phyloP scores from a whole-genome alignment of 768 basidiomycete genomes.

The Mycena haematopus region DNA sequence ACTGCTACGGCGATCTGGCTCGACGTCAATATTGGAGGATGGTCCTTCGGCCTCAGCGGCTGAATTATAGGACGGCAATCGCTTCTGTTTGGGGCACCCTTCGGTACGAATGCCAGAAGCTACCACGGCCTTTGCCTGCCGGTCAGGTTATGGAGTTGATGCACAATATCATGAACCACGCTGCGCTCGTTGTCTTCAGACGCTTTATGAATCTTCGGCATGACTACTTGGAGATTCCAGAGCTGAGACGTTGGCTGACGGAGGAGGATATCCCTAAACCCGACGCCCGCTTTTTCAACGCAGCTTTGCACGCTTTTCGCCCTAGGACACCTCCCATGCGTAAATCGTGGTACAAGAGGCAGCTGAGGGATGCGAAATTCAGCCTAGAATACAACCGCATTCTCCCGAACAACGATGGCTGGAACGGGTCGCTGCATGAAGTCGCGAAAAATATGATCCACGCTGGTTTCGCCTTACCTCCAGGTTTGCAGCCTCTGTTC shows the following conservation, averaged over 20 bases:
- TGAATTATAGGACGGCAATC: constrained; percentile 30
- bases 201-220: constrained; percentile 22
- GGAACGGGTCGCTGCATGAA: constrained; percentile 44
- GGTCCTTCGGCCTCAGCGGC: constrained; percentile 5
- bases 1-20: constrained; percentile 60
- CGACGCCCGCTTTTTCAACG: constrained; percentile 76
- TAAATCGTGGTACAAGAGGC: constrained; percentile 39
- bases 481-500: constrained; percentile 46
- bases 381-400: constrained; percentile 38
- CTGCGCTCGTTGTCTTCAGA: constrained; percentile 36
- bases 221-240: constrained; percentile 13
- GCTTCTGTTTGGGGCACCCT: constrained; percentile 38
- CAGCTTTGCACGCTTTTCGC: constrained; percentile 34
- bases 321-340: constrained; percentile 25
- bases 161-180: constrained; percentile 44
- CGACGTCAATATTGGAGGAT: constrained; percentile 28
- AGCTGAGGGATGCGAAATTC: constrained; percentile 35
- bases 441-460: constrained; percentile 46
- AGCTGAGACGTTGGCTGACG: constrained; percentile 18
- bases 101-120: constrained; percentile 38
- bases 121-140: constrained; percentile 1
- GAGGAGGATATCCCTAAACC: constrained; percentile 46
- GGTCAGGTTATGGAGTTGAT: constrained; percentile 31
- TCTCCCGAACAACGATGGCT: constrained; percentile 27
- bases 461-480: constrained; percentile 48